Evolutionary conservation across 805 yeast genomes (phyloP), one percentile per base, ranked within the genome.

Genomic region (Yamadazyma ubonensis): DNA sequence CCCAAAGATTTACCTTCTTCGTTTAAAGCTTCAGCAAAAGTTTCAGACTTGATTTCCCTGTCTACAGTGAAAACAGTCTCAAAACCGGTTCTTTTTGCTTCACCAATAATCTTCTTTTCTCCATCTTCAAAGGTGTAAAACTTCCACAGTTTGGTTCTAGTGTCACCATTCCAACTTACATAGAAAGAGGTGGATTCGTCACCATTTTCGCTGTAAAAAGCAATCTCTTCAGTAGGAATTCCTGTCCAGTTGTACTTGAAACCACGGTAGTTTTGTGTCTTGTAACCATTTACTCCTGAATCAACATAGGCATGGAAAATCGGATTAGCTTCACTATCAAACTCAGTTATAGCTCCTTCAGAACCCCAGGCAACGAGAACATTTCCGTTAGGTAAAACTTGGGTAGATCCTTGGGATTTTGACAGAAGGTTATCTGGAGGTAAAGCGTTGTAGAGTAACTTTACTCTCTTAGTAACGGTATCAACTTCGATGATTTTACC

Each of bases 101-200:
- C 51, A 15, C 53, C 58, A 6, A 54, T 29, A 14, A 14, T 41
- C 41, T 33, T 49, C 33, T 29, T 28, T 6, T 50, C 48, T 34
- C 44, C 18, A 11, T 25, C 26, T 6, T 12, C 41, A 7, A 25
- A n/a, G 15, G 39, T 11, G 35, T 39, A 57, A 38, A 57, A 47
- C 37, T 50, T 53, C 70, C 71, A 65, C 7, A 26, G 32, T 34
- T 51, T 50, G 21, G 68, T 63, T 19, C 46, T 39, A 2, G 70
- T 64, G 38, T 63, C 70, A n/a, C 69, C 71, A 47, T 63, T 65
- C 69, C 70, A 65, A 23, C 63, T 57, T 30, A 63, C 60, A 37
- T 59, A 61, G 2, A 59, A 39, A 6, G 35, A 31, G 3, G 59
- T 51, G 7, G 52, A 50, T 3, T 49, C 51, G 8, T 49, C 43